Conservation (phyloP, 179 eudicot genomes). For the Heliamphora pulchella region DNA sequence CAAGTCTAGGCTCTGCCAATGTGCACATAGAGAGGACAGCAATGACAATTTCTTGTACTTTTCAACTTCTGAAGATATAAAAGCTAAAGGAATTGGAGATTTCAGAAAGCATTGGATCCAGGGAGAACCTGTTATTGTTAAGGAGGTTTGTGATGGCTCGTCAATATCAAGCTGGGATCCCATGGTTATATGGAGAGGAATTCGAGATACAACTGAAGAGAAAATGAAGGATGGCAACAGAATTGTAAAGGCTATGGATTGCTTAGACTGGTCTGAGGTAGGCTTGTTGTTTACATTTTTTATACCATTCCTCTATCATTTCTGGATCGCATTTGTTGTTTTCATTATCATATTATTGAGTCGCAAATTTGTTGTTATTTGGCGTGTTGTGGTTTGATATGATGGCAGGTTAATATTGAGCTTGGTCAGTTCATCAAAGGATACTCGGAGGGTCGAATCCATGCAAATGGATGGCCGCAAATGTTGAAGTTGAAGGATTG, state of each 20-base stretch:
- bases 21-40: slow-evolving; percentile 47
- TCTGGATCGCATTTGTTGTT: neutral
- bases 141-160: slow-evolving; percentile 59
- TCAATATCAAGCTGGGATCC: slow-evolving; percentile 79
- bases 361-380: neutral
- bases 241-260: slow-evolving; percentile 78
- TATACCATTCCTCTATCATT: neutral
- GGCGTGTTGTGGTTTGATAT: slow-evolving; percentile 10
- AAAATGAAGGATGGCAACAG: slow-evolving; percentile 57
- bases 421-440: slow-evolving; percentile 83
- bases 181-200: slow-evolving; percentile 71
- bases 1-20: slow-evolving; percentile 38
- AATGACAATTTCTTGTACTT: slow-evolving; percentile 62
- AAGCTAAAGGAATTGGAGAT: slow-evolving; percentile 55
- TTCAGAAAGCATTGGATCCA: slow-evolving; percentile 72
- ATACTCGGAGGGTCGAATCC: slow-evolving; percentile 74
- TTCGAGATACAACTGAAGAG: slow-evolving; percentile 65
- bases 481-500: slow-evolving; percentile 90
- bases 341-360: neutral
- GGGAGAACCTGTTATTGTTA: slow-evolving; percentile 76
- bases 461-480: slow-evolving; percentile 58
- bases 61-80: slow-evolving; percentile 60
- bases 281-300: slow-evolving; percentile 12
- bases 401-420: slow-evolving; percentile 63
- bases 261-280: slow-evolving; percentile 82